phyloP scores from a whole-genome alignment of 768 basidiomycete genomes.

The Phanerochaete carnosa region DNA sequence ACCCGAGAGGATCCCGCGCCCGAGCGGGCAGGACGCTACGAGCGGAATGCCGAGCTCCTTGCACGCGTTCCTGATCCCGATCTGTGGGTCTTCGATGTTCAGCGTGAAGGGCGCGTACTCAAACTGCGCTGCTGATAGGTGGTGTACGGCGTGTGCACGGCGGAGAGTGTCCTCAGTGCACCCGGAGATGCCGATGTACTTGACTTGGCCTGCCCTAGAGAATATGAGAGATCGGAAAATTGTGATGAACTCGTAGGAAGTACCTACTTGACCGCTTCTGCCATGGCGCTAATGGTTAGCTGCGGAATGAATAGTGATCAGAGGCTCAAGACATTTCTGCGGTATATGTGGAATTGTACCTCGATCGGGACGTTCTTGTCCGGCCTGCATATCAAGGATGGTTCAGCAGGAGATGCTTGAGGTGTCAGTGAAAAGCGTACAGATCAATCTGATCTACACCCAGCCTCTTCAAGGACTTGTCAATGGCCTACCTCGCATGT shows the following conservation, averaged over 20 bases:
- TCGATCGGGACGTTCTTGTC: slow-evolving; percentile 25
- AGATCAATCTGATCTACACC: slow-evolving; percentile 8
- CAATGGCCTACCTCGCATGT: not conserved
- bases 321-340: not conserved
- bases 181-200: slow-evolving; percentile 28
- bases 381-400: slow-evolving; percentile 8
- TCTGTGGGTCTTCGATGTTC: slow-evolving; percentile 33
- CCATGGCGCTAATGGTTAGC: slow-evolving; percentile 10
- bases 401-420: not conserved
- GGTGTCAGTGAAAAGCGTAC: slow-evolving; percentile 20
- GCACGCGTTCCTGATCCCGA: slow-evolving; percentile 30
- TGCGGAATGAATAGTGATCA: not conserved
- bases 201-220: slow-evolving; percentile 23
- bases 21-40: slow-evolving; percentile 37
- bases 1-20: slow-evolving; percentile 26
- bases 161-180: slow-evolving; percentile 19
- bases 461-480: slow-evolving; percentile 7
- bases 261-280: slow-evolving; percentile 15
- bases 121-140: slow-evolving; percentile 39
- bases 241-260: not conserved
- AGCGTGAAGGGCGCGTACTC: slow-evolving; percentile 41
- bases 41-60: slow-evolving; percentile 39
- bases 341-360: not conserved
- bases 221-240: not conserved
- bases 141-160: slow-evolving; percentile 36